Base-by-base conservation (phyloP, 768 basidiomycete species). In the Pleurotus eryngii region DNA sequence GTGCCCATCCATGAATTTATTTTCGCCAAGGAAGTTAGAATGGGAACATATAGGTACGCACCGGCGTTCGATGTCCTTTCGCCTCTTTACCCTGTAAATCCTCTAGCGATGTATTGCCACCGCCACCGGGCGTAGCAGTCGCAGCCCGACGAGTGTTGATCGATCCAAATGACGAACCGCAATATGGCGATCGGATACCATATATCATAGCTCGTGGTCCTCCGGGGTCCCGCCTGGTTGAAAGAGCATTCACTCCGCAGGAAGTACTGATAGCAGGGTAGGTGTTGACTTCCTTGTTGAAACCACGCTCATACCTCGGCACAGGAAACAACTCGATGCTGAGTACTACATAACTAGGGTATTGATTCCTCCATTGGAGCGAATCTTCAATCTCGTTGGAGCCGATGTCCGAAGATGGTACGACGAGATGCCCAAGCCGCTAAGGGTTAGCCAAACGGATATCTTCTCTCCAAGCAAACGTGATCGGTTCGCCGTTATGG, bases 111-210 rank as follows among this genome's bases (percentile, higher is more conserved):
- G 87, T 85, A 60, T 86, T 76, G 0, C 84, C 85, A 0, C 97
- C 95, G 1, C 95, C 92, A 5, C 95, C 97, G n/a, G 97, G 95
- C 0, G 95, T 85, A 5, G 81, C 86, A 1, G 87, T 98, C 12
- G 95, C 95, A 6, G 88, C 89, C 3, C 80, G 87, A 26, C 81
- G 84, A 55, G 82, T 89, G 70, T 62, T 87, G 12, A 67, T 82
- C 46, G 95, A 98, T 69, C 85, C 86, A 0, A 84, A 86, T 22
- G 82, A 89, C 50, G 95, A 97, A 66, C 80, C 90, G 1, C 92
- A 95, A 63, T 97, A 98, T 65, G 92, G 91, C 15, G 95, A 99
- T 63, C 85, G 96, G 26, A 83, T 98, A 0, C 93, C 94, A 1
- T 98, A 98, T 67, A 82, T 98, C 48, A 92, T 99, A 49, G 75